Evolutionary conservation across 148 eudicot species (phyloP).

Genomic region (Rhododendron ovatum): DNA sequence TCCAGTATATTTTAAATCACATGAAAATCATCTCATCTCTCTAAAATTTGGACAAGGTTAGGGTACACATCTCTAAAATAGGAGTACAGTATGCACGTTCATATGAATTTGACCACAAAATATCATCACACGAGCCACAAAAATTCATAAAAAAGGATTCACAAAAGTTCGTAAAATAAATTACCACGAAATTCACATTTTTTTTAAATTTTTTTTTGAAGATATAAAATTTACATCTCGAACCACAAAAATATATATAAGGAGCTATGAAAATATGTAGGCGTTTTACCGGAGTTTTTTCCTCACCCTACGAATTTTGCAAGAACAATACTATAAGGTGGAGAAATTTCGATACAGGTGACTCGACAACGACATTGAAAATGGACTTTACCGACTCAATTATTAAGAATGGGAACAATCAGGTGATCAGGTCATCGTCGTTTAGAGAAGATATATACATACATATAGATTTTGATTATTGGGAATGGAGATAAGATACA

Average conservation of each 20-base stretch:
- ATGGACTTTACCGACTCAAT: neutral
- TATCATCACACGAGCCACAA: neutral
- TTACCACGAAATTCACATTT: neutral
- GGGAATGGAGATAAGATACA: too few relatives aligned
- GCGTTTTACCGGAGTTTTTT: neutral
- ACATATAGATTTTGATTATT: too few relatives aligned
- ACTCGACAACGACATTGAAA: neutral
- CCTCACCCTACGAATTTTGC: neutral
- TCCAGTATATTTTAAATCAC: too few relatives aligned
- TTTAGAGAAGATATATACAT: too few relatives aligned
- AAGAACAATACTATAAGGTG: neutral
- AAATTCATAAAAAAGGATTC: neutral
- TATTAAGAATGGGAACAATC: too few relatives aligned
- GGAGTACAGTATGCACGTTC: neutral
- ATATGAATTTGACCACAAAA: neutral
- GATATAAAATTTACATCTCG: too few relatives aligned
- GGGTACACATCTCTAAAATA: too few relatives aligned
- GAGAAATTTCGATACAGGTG: neutral
- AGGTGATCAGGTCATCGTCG: too few relatives aligned
- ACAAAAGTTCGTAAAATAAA: neutral
- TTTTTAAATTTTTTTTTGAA: too few relatives aligned
- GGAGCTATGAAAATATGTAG: too few relatives aligned
- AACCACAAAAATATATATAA: neutral
- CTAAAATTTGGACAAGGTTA: too few relatives aligned
- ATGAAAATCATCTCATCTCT: too few relatives aligned